Evolutionary conservation across 1,284 basidiomycete species (phyloP), one percentile per base, ranked within the genome.

Genomic region (Ganoderma sp.): DNA sequence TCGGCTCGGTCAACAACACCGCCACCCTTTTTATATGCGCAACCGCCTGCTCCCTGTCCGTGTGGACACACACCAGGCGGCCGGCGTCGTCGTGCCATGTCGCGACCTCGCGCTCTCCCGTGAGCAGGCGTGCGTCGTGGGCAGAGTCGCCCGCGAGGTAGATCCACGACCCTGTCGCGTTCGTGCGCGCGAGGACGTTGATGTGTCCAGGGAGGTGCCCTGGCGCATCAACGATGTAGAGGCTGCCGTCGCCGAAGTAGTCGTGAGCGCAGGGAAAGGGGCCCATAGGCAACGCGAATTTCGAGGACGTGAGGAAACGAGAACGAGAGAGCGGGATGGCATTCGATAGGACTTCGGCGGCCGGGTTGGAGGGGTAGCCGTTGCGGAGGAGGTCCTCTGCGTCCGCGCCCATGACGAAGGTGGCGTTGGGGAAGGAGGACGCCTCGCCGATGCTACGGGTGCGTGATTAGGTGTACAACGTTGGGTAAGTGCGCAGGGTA

Each of bases 71-170:
- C 34, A 68, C 67, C 15, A 73, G 65, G 2, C 45, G 42, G 3
- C 76, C 77, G 42, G 72, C 68, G 66, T 65, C 71, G 65, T 62
- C 78, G 69, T 42, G 71, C 72, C 65, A 75, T 73, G 14, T 70
- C 56, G 83, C 81, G 45, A 88, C 79, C 3, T 79, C 73, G 34
- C 78, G 78, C 71, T 84, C 80, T 15, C 84, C 84, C 3, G 80
- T 84, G 50, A 89, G 73, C 60, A 88, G 76, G 22, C 83, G 79
- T 78, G 80, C 80, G 74, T 87, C 83, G 72, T 89, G 88, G 6
- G 84, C 86, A 57, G 82, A 83, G 73, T 89, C 87, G 0, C 83
- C 86, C 2, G 79, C 86, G n/a, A 89, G 80, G 69, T 83, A 85
- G 32, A 88, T 79, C 88, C 87, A 89, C 6, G 78, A 81, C 5